Percentiles rank a stretch among this genome's conserved stretches.
Conservation (phyloP, 768 basidiomycete genomes). For the Russula emetica region DNA sequence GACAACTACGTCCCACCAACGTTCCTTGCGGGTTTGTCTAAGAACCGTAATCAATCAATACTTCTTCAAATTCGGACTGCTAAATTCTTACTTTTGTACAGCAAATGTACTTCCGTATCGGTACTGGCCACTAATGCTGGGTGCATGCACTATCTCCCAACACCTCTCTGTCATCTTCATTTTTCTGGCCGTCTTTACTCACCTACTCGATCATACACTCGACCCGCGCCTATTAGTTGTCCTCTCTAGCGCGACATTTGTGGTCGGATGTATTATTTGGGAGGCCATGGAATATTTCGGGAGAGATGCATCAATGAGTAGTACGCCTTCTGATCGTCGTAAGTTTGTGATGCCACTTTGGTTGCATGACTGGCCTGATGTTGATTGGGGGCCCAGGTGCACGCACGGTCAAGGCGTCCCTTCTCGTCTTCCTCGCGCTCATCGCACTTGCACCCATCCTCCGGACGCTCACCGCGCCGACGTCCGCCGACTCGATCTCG, state of each 20-base stretch:
- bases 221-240: conserved; percentile 69
- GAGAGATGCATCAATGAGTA: conserved; percentile 37
- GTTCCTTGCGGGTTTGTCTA: conserved; percentile 74
- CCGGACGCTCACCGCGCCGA: conserved; percentile 87
- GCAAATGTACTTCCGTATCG: conserved; percentile 79
- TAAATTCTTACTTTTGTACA: conserved; percentile 32
- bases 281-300: conserved; percentile 46
- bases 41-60: conserved; percentile 52
- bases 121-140: conserved; percentile 66
- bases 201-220: conserved; percentile 56
- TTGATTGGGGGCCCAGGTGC: too few species aligned
- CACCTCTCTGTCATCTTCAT: conserved; percentile 77
- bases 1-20: too few species aligned
- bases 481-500: conserved; percentile 97
- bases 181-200: conserved; percentile 77
- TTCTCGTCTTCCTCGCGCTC: conserved; percentile 84
- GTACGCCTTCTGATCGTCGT: conserved; percentile 21
- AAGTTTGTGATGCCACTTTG: not conserved
- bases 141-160: conserved; percentile 75
- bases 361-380: not conserved
- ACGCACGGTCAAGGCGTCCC: conserved; percentile 71
- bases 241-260: conserved; percentile 56
- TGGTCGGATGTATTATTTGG: conserved; percentile 60
- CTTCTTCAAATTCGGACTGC: conserved; percentile 10
- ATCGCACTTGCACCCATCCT: conserved; percentile 89